Percentiles rank a stretch among this genome's conserved stretches.
Evolutionary conservation across 108 stramenopile genomes (phyloP).

Genomic region (Chaetoceros muelleri): DNA sequence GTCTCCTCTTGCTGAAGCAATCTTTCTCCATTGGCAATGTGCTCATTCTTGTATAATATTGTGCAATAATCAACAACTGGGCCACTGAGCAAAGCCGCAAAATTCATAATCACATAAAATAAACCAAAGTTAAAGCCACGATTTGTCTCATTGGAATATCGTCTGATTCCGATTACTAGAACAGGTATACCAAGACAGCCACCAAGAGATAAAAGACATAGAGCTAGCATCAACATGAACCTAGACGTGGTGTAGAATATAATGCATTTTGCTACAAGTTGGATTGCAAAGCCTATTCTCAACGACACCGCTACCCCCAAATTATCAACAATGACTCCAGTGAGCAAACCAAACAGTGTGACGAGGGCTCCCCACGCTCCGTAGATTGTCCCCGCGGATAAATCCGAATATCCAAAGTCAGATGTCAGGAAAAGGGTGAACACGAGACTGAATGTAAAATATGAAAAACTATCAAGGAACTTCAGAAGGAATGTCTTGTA

Average conservation of each 20-base stretch:
- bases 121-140: constrained; percentile 80
- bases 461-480: constrained; percentile 57
- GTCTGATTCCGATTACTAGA: constrained; percentile 45
- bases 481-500: constrained; percentile 47
- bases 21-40: constrained; percentile 1
- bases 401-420: constrained; percentile 46
- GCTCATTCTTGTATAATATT: constrained; percentile 19
- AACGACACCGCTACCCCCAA: constrained; percentile 46
- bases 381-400: constrained; percentile 50
- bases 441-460: constrained; percentile 47
- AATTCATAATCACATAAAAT: constrained; percentile 76
- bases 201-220: constrained; percentile 35
- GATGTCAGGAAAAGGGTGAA: constrained; percentile 44
- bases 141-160: constrained; percentile 45
- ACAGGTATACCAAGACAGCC: constrained; percentile 68
- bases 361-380: constrained; percentile 58
- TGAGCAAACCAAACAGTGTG: constrained; percentile 48
- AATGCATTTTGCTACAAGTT: constrained; percentile 23
- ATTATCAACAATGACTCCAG: constrained; percentile 50
- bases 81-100: constrained; percentile 64
- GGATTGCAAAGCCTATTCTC: constrained; percentile 33
- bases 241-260: constrained; percentile 34
- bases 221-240: constrained; percentile 21
- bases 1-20: constrained; percentile 3
- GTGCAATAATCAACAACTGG: constrained; percentile 61